phyloP scores from a whole-genome alignment of 768 basidiomycete species.

The Amanita muscaria region DNA sequence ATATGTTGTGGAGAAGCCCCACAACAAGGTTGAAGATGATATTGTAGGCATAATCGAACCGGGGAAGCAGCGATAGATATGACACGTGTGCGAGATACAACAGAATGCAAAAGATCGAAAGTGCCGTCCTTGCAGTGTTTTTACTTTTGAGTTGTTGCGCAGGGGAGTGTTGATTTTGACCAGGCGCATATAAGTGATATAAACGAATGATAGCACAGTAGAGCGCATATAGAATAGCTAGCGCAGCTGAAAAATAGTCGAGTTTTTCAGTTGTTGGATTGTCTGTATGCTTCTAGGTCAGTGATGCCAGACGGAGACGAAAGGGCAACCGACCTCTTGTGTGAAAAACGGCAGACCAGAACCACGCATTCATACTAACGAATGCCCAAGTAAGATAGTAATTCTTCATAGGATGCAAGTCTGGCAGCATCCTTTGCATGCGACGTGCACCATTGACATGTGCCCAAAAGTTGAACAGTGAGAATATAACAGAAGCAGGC shows the following conservation, averaged over 20 bases:
- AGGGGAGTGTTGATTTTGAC: conserved; percentile 11
- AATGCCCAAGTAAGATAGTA: conserved; percentile 63
- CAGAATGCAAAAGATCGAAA: conserved; percentile 46
- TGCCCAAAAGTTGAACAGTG: conserved; percentile 72
- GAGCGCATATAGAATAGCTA: conserved; percentile 73
- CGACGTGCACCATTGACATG: conserved; percentile 55
- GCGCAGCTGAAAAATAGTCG: conserved; percentile 92
- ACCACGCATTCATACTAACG: conserved; percentile 82
- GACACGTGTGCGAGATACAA: conserved; percentile 63
- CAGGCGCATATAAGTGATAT: conserved; percentile 59
- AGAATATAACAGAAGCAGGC: conserved; percentile 87
- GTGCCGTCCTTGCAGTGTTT: conserved; percentile 21
- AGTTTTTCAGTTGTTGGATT: conserved; percentile 75
- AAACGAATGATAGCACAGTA: conserved; percentile 72
- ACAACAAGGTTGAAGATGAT: conserved; percentile 73
- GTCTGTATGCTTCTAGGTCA: conserved; percentile 39
- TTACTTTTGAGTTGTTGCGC: background rate
- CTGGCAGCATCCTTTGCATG: conserved; percentile 39
- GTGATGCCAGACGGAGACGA: background rate
- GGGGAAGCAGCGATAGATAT: conserved; percentile 67
- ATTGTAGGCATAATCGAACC: conserved; percentile 94
- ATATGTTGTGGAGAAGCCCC: conserved; percentile 67
- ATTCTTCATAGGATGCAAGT: conserved; percentile 55
- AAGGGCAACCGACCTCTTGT: conserved; percentile 49
- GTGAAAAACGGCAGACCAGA: conserved; percentile 89